phyloP scores from a whole-genome alignment of 306 rosid species.

The Argentina anserina region DNA sequence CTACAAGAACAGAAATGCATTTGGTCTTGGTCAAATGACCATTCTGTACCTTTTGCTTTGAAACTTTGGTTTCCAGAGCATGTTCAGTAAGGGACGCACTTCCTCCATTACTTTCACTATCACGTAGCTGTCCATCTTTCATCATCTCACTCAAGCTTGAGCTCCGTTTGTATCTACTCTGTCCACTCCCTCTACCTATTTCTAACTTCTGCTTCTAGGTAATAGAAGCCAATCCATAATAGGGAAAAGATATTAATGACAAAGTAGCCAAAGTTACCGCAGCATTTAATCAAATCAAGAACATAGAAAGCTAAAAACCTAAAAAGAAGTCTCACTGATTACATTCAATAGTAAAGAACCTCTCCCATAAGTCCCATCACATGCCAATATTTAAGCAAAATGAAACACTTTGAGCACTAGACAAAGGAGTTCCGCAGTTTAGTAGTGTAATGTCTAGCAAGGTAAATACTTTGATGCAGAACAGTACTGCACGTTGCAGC shows the following conservation, averaged over 20 bases:
- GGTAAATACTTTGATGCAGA: not conserved
- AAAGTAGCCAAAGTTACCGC: not conserved
- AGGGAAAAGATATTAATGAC: conserved; percentile 7
- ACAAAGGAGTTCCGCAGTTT: not conserved
- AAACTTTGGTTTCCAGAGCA: conserved; percentile 22
- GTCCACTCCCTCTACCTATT: conserved; percentile 27
- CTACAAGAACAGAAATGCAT: conserved; percentile 21
- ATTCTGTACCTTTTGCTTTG: conserved; percentile 33
- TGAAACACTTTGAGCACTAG: not conserved
- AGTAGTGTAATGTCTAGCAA: not conserved
- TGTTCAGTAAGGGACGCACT: conserved; percentile 14
- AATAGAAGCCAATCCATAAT: conserved; percentile 31
- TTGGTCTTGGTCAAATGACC: conserved; percentile 26
- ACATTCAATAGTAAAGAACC: not conserved
- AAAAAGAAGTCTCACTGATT: not conserved
- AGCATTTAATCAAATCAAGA: not conserved
- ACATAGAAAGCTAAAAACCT: conserved; percentile 1
- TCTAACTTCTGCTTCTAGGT: conserved; percentile 40
- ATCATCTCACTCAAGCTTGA: conserved; percentile 23
- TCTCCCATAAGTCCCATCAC: not conserved
- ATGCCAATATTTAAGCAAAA: not conserved
- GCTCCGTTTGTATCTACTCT: conserved; percentile 27
- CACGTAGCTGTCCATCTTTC: conserved; percentile 34
- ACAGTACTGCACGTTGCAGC: not conserved
- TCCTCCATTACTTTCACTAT: conserved; percentile 27